Percentiles rank a stretch among this genome's conserved stretches.
phyloP scores from a whole-genome alignment of 2,329 filamentous ascomycete species.

The Cercospora sesami region DNA sequence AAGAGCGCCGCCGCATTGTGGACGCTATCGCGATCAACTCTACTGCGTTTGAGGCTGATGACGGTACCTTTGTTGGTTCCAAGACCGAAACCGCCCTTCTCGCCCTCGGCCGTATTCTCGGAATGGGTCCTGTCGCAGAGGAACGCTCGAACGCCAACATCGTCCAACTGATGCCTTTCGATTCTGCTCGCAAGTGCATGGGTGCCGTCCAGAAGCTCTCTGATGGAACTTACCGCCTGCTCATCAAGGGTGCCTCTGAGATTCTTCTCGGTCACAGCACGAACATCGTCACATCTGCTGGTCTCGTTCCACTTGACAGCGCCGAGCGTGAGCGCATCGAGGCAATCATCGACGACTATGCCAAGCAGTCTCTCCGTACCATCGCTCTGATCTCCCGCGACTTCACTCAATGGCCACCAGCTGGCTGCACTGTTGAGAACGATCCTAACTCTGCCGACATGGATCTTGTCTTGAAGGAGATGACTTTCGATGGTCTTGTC shows the following conservation, averaged over 20 bases:
- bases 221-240: slow-evolving; percentile 56
- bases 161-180: slow-evolving; percentile 59
- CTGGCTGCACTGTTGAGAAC: slow-evolving; percentile 59
- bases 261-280: slow-evolving; percentile 52
- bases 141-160: slow-evolving; percentile 63
- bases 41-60: slow-evolving; percentile 67
- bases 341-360: slow-evolving; percentile 72
- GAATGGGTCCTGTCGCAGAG: slow-evolving; percentile 61
- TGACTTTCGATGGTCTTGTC: slow-evolving; percentile 71
- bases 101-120: slow-evolving; percentile 65
- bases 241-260: slow-evolving; percentile 54
- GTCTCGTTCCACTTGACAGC: slow-evolving; percentile 50
- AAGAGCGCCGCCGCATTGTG: slow-evolving; percentile 57
- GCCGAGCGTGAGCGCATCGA: slow-evolving; percentile 61
- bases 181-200: slow-evolving; percentile 69
- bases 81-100: slow-evolving; percentile 77
- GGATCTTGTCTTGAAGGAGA: slow-evolving; percentile 67
- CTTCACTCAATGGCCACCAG: slow-evolving; percentile 73
- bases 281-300: slow-evolving; percentile 59
- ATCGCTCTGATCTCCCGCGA: slow-evolving; percentile 83
- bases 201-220: slow-evolving; percentile 60
- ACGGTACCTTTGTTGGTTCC: slow-evolving; percentile 70
- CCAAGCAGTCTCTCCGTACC: slow-evolving; percentile 75
- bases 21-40: slow-evolving; percentile 68
- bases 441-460: slow-evolving; percentile 66